Evolutionary conservation across 169 alveolate species (phyloP).

Genomic region (Plasmodium coatneyi): DNA sequence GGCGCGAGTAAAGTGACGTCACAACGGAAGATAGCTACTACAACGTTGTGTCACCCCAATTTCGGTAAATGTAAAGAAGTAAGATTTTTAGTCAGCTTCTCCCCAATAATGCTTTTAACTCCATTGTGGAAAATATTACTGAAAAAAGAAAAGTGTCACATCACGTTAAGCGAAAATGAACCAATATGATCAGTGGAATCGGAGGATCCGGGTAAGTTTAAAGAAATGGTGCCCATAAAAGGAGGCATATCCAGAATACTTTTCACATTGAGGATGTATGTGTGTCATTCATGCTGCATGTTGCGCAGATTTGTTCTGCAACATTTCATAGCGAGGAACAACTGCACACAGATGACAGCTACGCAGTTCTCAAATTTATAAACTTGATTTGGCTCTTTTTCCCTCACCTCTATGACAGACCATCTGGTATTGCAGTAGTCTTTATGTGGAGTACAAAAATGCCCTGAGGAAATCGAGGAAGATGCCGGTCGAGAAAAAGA

Average conservation of each 20-base stretch:
- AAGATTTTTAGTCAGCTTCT: background rate
- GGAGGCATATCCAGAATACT: constrained; percentile 5
- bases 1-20: background rate
- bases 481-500: constrained; percentile 83
- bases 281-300: constrained; percentile 15
- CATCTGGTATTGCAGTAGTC: constrained; percentile 88
- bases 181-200: constrained; percentile 69
- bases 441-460: constrained; percentile 86
- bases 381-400: background rate
- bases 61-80: background rate
- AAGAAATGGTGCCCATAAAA: background rate
- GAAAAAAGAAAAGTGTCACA: background rate
- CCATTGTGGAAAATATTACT: background rate
- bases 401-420: constrained; percentile 74
- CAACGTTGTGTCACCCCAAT: background rate
- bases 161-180: constrained; percentile 26
- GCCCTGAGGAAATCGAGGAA: constrained; percentile 86
- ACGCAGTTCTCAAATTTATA: background rate
- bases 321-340: background rate
- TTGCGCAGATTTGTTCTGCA: constrained; percentile 10
- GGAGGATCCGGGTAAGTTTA: constrained; percentile 50
- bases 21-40: background rate
- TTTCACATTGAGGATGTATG: constrained; percentile 9
- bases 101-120: background rate
- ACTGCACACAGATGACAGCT: background rate